Percentiles rank a stretch among this genome's conserved stretches.
These are phyloP conservation scores for Sphagnum tenellum DNA, from an alignment of 225 moss, liverwort and hornwort genomes.

Conservation along the genomic window DNA sequence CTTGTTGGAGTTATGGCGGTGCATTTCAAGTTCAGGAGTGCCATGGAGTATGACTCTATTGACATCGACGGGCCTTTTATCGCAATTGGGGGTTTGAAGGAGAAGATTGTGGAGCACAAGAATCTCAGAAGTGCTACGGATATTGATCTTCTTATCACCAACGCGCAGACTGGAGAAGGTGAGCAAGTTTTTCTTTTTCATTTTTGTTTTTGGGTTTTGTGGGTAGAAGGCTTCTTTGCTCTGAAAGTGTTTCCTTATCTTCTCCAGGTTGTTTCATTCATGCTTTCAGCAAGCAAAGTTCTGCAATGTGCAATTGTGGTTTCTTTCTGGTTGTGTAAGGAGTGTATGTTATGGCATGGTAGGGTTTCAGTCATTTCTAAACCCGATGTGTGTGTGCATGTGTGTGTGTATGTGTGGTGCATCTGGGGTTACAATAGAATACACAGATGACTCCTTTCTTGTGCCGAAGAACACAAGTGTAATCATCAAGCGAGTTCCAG, in stretches of 20 bases:
- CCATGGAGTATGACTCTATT: constrained; percentile 88
- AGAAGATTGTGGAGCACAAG: constrained; percentile 89
- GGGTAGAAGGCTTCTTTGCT: too few relatives aligned
- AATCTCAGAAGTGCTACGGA: constrained; percentile 77
- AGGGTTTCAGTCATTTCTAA: too few relatives aligned
- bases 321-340: too few relatives aligned
- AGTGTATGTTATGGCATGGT: too few relatives aligned
- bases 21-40: constrained; percentile 96
- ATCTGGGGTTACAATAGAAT: constrained; percentile 33
- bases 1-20: constrained; percentile 49
- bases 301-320: too few relatives aligned
- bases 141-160: constrained; percentile 90
- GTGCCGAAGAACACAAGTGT: constrained; percentile 94
- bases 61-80: constrained; percentile 84
- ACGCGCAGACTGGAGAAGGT: constrained; percentile 54
- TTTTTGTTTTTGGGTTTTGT: too few relatives aligned
- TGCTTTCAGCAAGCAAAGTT: too few relatives aligned
- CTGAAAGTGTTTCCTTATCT: too few relatives aligned
- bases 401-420: too few relatives aligned
- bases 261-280: too few relatives aligned
- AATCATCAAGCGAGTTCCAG: constrained; percentile 86
- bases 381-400: too few relatives aligned
- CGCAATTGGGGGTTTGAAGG: constrained; percentile 75
- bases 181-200: background rate
- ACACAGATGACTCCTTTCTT: constrained; percentile 77